Base-by-base conservation (phyloP, 305 asterid genomes). In the Rubia tinctorum region DNA sequence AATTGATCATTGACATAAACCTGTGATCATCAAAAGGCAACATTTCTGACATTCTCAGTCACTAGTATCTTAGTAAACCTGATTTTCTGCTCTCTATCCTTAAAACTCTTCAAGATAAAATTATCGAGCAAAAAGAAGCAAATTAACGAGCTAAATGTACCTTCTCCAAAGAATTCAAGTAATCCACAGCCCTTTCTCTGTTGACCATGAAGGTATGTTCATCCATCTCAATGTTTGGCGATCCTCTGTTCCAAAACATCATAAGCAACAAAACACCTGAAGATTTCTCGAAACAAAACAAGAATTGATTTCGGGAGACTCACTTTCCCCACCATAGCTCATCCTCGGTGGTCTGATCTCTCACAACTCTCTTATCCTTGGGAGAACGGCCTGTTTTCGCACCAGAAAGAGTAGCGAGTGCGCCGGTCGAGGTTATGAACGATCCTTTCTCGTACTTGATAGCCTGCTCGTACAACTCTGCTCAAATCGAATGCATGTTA, bases 271-370 rank as follows among this genome's bases (percentile, higher is more conserved):
- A 22, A 8, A 2, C 8, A 63, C 60, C 55, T n/a, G 22, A 27
- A 59, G 9, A 5, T 53, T 22, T 20, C 14, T 13, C n/a, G 20
- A 71, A 27, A 23, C 0, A 6, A 47, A 4, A 20, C 67, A 12
- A 20, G 1, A 42, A 22, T 1, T n/a, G 58, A 60, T 39, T 37
- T 0, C 34, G 5, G 13, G 47, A 18, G 13, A 84, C 99, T 84
- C 78, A 94, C 99, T 94, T 94, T 79, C 98, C 99, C 98, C 97
- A 91, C 98, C 98, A 94, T 78, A 92, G 97, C 58, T 89, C 96
- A 1, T 85, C 84, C 76, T 84, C 91, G 1, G 98, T 92, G 66
- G 85, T 87, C 78, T 90, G 98, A 55, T 94, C 99, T 49, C 78
- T 85, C 27, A 94, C 99, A 13, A 94, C 97, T 0, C 99, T 95